Base-by-base conservation (phyloP, 441 rosid species). In the Croton setiger region DNA sequence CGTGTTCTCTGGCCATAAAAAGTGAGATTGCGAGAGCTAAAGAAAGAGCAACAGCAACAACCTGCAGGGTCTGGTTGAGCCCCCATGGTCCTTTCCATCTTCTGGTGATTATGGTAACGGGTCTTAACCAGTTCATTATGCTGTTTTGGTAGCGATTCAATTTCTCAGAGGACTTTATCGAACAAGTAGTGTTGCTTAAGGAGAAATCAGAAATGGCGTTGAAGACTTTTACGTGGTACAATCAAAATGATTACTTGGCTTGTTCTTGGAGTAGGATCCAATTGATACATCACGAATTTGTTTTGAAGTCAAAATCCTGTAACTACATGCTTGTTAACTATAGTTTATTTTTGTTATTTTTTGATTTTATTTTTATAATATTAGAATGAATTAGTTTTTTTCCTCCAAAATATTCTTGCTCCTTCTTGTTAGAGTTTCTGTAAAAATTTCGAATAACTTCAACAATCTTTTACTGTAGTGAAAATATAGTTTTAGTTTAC, bases 361-460 rank as follows among this genome's bases (percentile, higher is more conserved):
- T 2, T 49, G 5, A 49, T n/a, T 17, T 49, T 6, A 37, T 37
- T 37, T 8, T 37, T 37, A 37, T 8, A 1, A 8, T 37, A 4
- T 36, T 2, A 3, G 7, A 37, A 5, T 4, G 7, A 37, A 37
- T 37, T 37, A 37, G 7, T 36, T 36, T 36, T 36, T 36, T 2
- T 36, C 39, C 6, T 76, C 90, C 85, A 86, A 52, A 84, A 84
- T 53, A 58, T 17, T 60, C 84, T 80, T 60, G 84, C 88, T 64
- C 85, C 86, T 61, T 65, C 86, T 58, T 69, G 71, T 71, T 76
- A 74, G 27, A 84, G 74, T 66, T 68, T 60, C 87, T 85, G 80
- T 31, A 60, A 68, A 35, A 41, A 36, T 37, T n/a, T n/a, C n/a
- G n/a, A n/a, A n/a, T n/a, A n/a, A n/a, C n/a, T n/a, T n/a, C n/a